Percentiles rank a stretch among this genome's conserved stretches.
phyloP scores from a whole-genome alignment of 345 rosid species.

The Gossypioides kirkii region DNA sequence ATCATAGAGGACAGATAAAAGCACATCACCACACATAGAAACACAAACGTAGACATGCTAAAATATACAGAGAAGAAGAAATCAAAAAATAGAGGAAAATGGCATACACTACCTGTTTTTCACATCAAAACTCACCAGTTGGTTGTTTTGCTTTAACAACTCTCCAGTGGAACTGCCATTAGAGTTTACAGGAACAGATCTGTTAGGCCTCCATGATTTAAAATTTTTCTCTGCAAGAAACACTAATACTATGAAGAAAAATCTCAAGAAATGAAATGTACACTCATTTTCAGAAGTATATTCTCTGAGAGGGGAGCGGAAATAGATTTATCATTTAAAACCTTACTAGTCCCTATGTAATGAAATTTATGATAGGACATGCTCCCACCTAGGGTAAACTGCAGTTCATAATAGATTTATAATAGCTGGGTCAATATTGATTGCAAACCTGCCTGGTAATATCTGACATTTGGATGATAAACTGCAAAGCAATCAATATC shows the following conservation, averaged over 20 bases:
- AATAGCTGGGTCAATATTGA: background rate
- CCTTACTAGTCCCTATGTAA: background rate
- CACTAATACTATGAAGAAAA: background rate
- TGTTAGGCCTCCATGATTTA: constrained; percentile 36
- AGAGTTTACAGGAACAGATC: constrained; percentile 22
- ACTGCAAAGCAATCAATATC: background rate
- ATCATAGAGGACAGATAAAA: background rate
- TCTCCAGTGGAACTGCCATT: constrained; percentile 16
- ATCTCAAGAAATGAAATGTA: constrained; percentile 4
- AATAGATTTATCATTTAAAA: background rate
- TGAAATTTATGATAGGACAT: background rate
- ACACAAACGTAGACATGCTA: background rate
- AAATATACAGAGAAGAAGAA: background rate
- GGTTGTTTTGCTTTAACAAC: constrained; percentile 19
- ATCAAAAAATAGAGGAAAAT: background rate
- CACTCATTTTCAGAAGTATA: background rate
- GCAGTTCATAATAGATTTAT: background rate
- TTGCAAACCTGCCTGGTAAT: background rate
- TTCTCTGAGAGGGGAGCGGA: constrained; percentile 1
- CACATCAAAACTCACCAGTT: constrained; percentile 27
- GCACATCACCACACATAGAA: background rate
- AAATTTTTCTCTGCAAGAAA: constrained; percentile 34
- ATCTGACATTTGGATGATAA: constrained; percentile 7
- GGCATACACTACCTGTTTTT: background rate
- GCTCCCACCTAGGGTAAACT: background rate